These are phyloP conservation scores for Pterula multifida DNA, from an alignment of 1,284 basidiomycete genomes.

Conservation along the genomic window DNA sequence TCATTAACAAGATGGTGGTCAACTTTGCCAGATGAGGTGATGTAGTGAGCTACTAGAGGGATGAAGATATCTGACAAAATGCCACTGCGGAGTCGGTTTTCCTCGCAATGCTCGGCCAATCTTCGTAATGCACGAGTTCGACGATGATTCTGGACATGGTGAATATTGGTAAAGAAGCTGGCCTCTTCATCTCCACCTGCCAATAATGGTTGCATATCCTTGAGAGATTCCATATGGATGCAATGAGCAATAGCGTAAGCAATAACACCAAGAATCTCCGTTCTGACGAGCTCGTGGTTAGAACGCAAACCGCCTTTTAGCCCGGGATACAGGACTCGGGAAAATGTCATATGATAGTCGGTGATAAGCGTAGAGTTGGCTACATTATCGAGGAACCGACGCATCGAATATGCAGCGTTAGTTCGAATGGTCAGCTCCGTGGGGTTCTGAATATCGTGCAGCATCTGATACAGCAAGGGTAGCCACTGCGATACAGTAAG, in stretches of 20 bases:
- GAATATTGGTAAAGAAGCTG: constrained; percentile 94
- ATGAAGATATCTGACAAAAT: constrained; percentile 79
- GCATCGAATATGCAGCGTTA: constrained; percentile 70
- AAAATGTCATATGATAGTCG: constrained; percentile 45
- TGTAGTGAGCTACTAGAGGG: constrained; percentile 79
- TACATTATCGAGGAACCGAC: constrained; percentile 66
- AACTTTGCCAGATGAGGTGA: constrained; percentile 55
- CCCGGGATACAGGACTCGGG: constrained; percentile 65
- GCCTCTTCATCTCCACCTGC: constrained; percentile 90
- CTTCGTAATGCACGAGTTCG: constrained; percentile 81
- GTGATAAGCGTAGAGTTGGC: constrained; percentile 20
- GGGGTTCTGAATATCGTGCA: constrained; percentile 84
- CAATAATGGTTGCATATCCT: constrained; percentile 77
- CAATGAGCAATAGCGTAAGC: constrained; percentile 68
- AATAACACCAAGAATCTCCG: constrained; percentile 77
- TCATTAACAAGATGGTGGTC: constrained; percentile 92
- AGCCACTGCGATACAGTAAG: constrained; percentile 64
- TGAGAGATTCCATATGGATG: constrained; percentile 44
- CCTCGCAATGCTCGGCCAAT: constrained; percentile 72
- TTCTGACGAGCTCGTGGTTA: constrained; percentile 80
- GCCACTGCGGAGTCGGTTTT: constrained; percentile 57
- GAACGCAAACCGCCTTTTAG: constrained; percentile 76
- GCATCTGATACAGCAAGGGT: constrained; percentile 74
- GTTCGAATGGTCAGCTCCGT: constrained; percentile 83
- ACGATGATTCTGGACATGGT: constrained; percentile 91